Evolutionary conservation across 2,329 filamentous ascomycete species (phyloP), one percentile per base, ranked within the genome.

Genomic region (Botrytis elliptica): DNA sequence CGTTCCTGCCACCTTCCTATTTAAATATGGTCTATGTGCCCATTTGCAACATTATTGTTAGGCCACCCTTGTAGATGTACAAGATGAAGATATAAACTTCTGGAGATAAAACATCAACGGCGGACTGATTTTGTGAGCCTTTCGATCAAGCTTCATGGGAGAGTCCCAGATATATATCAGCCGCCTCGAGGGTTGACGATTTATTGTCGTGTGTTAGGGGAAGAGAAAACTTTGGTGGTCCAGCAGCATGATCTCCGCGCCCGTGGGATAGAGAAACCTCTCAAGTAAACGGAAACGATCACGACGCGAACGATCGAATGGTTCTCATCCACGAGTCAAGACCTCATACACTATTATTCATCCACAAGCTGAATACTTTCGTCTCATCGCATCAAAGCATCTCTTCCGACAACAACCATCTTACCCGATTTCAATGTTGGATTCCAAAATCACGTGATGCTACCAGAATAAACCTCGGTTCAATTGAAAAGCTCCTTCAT

Each of bases 401-500:
- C n/a, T 25, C n/a, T 46, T 36, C 63, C 42, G 42, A 52, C 12
- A 18, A n/a, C 29, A 49, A 36, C 59, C 36, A 62, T 25, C 59
- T 36, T 25, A 62, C 25, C 22, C 59, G 22, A 40, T 2, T 1
- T 8, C 9, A n/a, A n/a, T 16, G 0, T 18, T 40, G 16, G 16
- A 22, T 10, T 22, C 29, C 4, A 7, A 18, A 1, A 12, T 57
- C 65, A 68, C 66, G 66, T 68, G 66, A 16, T 1, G 0, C 1
- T 16, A 3, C 18, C 7, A 36, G 7, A 22, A 2, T 9, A 55
- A 20, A 72, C 70, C 70, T 72, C 70, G 70, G 70, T 22, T 29
- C n/a, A 40, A 69, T 25, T 38, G 71, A 69, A 33, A 57, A 57
- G n/a, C 52, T 14, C 52, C n/a, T 57, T 57, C 52, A 73, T 73